A percentile compares a stretch with the other conserved stretches of the same genome.
These are phyloP conservation scores for Fusarium sp. DNA, from an alignment of 2,329 filamentous ascomycete species.

Conservation along the genomic window DNA sequence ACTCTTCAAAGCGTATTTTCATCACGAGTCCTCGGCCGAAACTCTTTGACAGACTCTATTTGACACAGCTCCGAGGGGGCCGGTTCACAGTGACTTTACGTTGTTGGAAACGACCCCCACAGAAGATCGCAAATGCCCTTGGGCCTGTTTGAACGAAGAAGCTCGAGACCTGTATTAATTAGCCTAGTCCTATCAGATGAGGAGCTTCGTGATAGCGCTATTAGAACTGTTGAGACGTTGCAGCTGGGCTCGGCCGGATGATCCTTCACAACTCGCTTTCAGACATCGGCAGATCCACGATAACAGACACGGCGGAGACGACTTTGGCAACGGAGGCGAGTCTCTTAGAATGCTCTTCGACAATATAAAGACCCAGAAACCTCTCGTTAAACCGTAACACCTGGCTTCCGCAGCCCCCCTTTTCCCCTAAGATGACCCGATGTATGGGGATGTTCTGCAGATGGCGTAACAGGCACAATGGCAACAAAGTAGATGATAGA, in stretches of 20 bases:
- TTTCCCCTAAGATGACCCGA: not conserved
- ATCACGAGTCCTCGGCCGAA: not conserved
- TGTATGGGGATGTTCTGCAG: not conserved
- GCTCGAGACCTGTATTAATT: rapidly evolving
- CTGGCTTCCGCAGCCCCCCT: not conserved
- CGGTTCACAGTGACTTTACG: rapidly evolving
- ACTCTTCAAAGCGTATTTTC: rapidly evolving
- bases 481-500: too few relatives aligned
- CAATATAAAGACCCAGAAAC: rapidly evolving
- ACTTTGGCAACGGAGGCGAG: rapidly evolving
- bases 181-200: rapidly evolving
- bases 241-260: not conserved
- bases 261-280: not conserved
- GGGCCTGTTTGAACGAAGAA: not conserved
- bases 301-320: too few relatives aligned
- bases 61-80: not conserved
- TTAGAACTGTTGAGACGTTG: not conserved
- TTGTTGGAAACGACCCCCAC: not conserved
- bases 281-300: not conserved
- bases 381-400: not conserved
- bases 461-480: not conserved
- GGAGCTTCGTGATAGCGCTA: not conserved
- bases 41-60: not conserved
- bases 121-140: not conserved
- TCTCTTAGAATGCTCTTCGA: rapidly evolving